Evolutionary conservation across 1,284 basidiomycete species (phyloP).

Genomic region (Tetrapyrgos nigripes): DNA sequence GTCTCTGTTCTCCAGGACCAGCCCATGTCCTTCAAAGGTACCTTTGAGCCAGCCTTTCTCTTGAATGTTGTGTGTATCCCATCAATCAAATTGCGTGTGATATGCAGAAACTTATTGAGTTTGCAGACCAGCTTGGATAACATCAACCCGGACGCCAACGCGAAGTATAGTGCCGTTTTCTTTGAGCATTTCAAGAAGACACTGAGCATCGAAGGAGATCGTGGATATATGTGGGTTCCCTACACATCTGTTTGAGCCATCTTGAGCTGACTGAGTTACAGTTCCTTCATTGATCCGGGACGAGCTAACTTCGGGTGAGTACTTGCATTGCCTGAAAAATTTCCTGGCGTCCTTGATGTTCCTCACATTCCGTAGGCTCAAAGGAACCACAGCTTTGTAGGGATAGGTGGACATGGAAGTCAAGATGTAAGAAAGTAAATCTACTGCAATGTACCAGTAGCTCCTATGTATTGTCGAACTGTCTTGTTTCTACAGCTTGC

Average conservation of each 20-base stretch:
- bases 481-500: no score
- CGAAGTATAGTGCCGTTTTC: conserved; percentile 59
- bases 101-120: background rate
- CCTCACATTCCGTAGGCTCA: no score
- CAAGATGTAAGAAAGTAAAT: no score
- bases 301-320: conserved; percentile 59
- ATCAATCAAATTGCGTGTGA: no score
- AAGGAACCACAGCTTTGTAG: no score
- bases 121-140: conserved; percentile 62
- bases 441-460: no score
- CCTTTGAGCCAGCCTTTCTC: conserved; percentile 67
- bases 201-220: conserved; percentile 52
- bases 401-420: no score
- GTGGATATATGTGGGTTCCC: conserved; percentile 60
- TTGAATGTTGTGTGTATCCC: conserved; percentile 55
- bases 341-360: background rate
- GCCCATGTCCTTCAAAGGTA: conserved; percentile 61
- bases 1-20: conserved; percentile 62
- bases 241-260: background rate
- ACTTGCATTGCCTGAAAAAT: background rate
- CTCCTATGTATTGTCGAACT: no score
- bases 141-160: conserved; percentile 53
- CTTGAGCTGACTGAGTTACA: conserved; percentile 23
- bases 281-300: conserved; percentile 66
- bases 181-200: conserved; percentile 60